Evolutionary conservation across 1,284 basidiomycete species (phyloP), one percentile per base, ranked within the genome.

Genomic region (Ceratobasidium sp.): DNA sequence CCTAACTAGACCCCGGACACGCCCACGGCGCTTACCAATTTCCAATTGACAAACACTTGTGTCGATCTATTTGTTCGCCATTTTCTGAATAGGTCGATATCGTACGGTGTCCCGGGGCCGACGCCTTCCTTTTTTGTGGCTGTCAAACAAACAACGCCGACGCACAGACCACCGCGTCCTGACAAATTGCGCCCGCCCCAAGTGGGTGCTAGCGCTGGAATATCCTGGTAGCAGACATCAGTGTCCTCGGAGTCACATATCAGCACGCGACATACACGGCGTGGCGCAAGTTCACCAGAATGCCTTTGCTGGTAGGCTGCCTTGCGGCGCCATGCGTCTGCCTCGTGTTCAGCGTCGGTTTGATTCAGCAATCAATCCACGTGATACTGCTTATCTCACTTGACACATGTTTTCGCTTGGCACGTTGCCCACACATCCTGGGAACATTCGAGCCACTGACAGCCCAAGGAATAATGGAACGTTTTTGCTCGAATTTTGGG

Each of bases 131-230:
- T 50, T 38, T 35, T 25, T n/a, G n/a, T n/a, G n/a, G n/a, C n/a
- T n/a, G n/a, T n/a, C 49, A 64, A 64, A 52, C 60, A 35, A 64
- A 64, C 60, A 35, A 35, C 52, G 52, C 31, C 52, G 22, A 17
- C 27, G 56, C 56, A 58, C 56, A 40, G 56, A 29, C 56, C 56
- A 58, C 54, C 54, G 38, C 17, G 38, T 58, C 40, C 3, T 12
- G 34, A 8, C 38, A 40, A 40, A 17, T 8, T n/a, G 42, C 42
- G 42, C 15, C 15, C 22, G 5, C 17, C 17, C 42, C 17, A n/a
- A 45, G 7, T 4, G 22, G 42, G 17, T 40, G 42, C 5, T 6
- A 17, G 17, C 42, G 4, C 17, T 4, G 22, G 7, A 17, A 20
- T 45, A 45, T 45, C 42, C 22, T 15, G 5, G 17, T 4, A n/a